phyloP scores from a whole-genome alignment of 2,329 filamentous ascomycete species.

The Penicillium sp. region DNA sequence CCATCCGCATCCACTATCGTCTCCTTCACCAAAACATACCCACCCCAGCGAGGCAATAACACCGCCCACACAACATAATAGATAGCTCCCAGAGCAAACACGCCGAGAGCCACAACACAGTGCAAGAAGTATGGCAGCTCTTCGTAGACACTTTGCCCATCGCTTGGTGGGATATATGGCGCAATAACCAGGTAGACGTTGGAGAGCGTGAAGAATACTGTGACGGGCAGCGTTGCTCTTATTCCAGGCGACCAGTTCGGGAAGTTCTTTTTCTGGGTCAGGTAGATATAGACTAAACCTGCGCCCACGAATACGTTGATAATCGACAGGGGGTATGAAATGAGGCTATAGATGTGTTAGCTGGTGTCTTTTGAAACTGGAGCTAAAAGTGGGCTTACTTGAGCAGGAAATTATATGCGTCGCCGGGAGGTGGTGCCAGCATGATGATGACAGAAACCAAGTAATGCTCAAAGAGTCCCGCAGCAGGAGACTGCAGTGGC shows the following conservation, averaged over 20 bases:
- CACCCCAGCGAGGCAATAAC: slow-evolving; percentile 48
- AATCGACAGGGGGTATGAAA: slow-evolving; percentile 48
- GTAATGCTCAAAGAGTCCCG: slow-evolving; percentile 66
- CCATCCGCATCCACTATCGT: slow-evolving; percentile 63
- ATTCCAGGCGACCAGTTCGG: slow-evolving; percentile 56
- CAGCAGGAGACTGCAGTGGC: slow-evolving; percentile 68
- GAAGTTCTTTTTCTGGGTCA: slow-evolving; percentile 39
- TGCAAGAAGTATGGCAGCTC: slow-evolving; percentile 59
- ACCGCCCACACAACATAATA: slow-evolving; percentile 59
- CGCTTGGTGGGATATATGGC: slow-evolving; percentile 56
- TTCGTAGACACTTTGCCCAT: slow-evolving; percentile 56
- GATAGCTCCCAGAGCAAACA: slow-evolving; percentile 55
- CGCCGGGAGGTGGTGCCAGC: slow-evolving; percentile 67
- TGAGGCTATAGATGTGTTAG: slow-evolving; percentile 31
- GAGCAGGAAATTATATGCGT: slow-evolving; percentile 67
- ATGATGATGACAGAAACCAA: slow-evolving; percentile 68
- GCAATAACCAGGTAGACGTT: slow-evolving; percentile 59
- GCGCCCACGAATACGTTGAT: slow-evolving; percentile 57
- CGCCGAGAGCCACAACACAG: slow-evolving; percentile 56
- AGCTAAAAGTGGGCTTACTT: slow-evolving; percentile 35
- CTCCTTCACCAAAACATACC: slow-evolving; percentile 61
- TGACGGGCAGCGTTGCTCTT: slow-evolving; percentile 55
- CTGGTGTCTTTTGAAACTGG: background rate
- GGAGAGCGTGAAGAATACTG: slow-evolving; percentile 57
- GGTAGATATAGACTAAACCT: slow-evolving; percentile 55